Evolutionary conservation across 192 early-diverging fungal species (phyloP).

Genomic region (Entomortierella chlamydospora): DNA sequence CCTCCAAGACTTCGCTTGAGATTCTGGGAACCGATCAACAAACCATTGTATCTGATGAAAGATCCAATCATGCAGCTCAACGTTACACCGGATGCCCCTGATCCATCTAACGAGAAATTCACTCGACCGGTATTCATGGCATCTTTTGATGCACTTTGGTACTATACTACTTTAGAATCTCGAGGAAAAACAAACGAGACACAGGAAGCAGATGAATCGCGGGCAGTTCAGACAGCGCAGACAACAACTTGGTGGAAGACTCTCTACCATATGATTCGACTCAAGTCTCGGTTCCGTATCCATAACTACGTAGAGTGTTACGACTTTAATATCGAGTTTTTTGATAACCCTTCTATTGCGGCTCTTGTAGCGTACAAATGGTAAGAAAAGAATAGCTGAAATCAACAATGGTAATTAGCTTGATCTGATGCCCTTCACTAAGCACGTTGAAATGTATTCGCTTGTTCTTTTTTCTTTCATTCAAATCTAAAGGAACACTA

Average conservation of each 20-base stretch:
- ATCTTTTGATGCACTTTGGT: conserved; percentile 13
- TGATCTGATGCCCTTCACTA: too few species aligned
- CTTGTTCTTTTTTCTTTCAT: not conserved
- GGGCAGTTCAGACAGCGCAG: too few species aligned
- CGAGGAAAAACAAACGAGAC: not conserved
- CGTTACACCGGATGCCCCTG: not conserved
- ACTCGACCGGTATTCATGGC: conserved; percentile 9
- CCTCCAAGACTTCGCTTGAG: conserved; percentile 4
- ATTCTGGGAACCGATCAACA: conserved; percentile 17
- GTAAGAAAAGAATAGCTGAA: too few species aligned
- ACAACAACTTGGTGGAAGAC: conserved; percentile 5
- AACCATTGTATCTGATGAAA: not conserved
- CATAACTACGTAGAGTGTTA: conserved; percentile 10
- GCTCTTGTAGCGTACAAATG: conserved; percentile 32
- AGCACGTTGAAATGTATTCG: too few species aligned
- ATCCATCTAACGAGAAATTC: not conserved
- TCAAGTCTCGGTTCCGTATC: conserved; percentile 1
- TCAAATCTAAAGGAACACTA: not conserved
- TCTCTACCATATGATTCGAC: conserved; percentile 8
- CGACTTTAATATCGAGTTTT: conserved; percentile 22
- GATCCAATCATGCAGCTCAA: conserved; percentile 27
- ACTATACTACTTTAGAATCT: not conserved
- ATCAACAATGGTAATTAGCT: too few species aligned
- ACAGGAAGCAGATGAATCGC: not conserved
- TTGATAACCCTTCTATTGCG: conserved; percentile 34